Percentiles rank a stretch among this genome's conserved stretches.
Conservation (phyloP, 2,329 filamentous ascomycete species). For the Sphaerostilbella broomeana region DNA sequence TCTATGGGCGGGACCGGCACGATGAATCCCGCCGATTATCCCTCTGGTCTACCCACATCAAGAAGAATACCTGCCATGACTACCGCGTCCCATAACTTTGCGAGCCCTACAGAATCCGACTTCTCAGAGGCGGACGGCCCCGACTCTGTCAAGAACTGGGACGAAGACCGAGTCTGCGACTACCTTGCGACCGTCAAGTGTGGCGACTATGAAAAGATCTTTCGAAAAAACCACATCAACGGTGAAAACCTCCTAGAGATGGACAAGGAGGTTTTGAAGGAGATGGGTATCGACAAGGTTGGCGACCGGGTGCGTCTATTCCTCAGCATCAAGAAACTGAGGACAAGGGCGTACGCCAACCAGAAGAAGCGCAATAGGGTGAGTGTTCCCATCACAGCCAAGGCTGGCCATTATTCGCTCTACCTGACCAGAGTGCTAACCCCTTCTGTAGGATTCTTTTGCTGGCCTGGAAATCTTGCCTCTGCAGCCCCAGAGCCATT, state of each 20-base stretch:
- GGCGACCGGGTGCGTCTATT: conserved; percentile 91
- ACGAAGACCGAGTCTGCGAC: conserved; percentile 84
- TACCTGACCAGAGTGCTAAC: neutral
- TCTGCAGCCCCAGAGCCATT: conserved; percentile 30
- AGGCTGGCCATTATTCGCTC: neutral
- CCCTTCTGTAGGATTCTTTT: conserved; percentile 63
- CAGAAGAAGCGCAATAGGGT: conserved; percentile 83
- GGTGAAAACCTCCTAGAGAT: conserved; percentile 95
- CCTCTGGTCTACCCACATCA: conserved; percentile 44
- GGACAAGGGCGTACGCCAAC: conserved; percentile 68
- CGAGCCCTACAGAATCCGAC: conserved; percentile 85
- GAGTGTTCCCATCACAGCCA: conserved; percentile 31
- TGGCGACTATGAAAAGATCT: conserved; percentile 85
- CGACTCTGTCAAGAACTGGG: conserved; percentile 77
- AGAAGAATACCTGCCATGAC: conserved; percentile 46
- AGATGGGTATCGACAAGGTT: conserved; percentile 97
- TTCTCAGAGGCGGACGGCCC: conserved; percentile 78
- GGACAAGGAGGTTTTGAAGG: conserved; percentile 91
- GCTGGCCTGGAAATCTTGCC: conserved; percentile 64
- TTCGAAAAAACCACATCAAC: conserved; percentile 91
- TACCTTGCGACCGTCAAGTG: conserved; percentile 90
- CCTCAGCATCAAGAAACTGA: conserved; percentile 74
- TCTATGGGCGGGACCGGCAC: conserved; percentile 42
- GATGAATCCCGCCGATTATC: conserved; percentile 38
- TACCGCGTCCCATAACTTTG: conserved; percentile 51